These are phyloP conservation scores for Elongisporangium undulatum DNA, from an alignment of 352 stramenopile genomes.

Conservation along the genomic window DNA sequence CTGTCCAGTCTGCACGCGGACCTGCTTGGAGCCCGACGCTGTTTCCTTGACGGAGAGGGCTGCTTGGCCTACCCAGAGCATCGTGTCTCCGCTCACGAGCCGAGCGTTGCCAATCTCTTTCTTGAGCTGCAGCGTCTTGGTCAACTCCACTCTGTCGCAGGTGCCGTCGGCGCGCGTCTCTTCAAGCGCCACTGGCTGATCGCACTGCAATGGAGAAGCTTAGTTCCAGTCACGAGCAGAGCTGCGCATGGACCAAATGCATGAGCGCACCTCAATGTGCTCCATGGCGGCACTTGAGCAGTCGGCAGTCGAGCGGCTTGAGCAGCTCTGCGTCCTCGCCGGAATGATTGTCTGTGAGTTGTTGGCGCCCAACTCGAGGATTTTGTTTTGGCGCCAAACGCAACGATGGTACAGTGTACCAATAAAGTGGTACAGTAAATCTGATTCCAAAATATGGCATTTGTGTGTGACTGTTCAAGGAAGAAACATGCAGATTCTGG, in stretches of 20 bases:
- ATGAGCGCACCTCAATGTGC: neutral
- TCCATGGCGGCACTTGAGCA: neutral
- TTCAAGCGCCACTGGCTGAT: constrained; percentile 50
- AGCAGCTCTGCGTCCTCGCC: neutral
- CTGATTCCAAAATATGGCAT: constrained; percentile 3
- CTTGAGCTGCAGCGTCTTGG: constrained; percentile 47
- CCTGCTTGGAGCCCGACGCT: constrained; percentile 24
- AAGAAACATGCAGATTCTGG: neutral
- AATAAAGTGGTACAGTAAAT: neutral
- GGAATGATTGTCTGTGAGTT: constrained; percentile 1
- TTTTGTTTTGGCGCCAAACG: constrained; percentile 45
- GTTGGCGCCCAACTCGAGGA: constrained; percentile 19
- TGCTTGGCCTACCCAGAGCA: constrained; percentile 66
- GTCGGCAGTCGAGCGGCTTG: neutral
- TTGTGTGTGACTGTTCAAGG: neutral
- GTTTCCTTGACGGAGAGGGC: constrained; percentile 43
- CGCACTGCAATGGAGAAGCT: constrained; percentile 27
- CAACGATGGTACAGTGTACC: constrained; percentile 18
- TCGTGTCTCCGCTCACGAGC: constrained; percentile 59
- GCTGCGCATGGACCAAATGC: neutral
- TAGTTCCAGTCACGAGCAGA: neutral
- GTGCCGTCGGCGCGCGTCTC: constrained; percentile 38
- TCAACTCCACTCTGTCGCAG: constrained; percentile 26
- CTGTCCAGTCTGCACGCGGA: constrained; percentile 54
- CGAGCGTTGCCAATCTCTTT: constrained; percentile 81